Evolutionary conservation across 1,139 yeast species (phyloP).

Genomic region (Hansenula anomala): DNA sequence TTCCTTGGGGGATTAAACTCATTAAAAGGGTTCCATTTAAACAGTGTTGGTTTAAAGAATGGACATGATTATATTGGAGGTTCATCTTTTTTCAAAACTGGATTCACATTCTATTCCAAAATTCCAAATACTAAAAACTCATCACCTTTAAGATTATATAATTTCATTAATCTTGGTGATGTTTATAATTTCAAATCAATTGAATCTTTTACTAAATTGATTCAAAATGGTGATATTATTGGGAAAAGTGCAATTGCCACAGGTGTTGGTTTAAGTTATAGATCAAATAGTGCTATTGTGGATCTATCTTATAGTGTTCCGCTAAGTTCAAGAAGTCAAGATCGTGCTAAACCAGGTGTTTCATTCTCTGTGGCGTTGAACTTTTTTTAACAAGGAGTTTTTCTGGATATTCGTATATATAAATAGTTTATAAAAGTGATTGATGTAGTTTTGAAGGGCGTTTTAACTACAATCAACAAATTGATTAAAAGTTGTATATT

Average conservation of each 20-base stretch:
- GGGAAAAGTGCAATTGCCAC: conserved; percentile 24
- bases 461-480: too few species aligned
- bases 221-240: conserved; percentile 13
- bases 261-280: conserved; percentile 27
- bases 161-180: conserved; percentile 22
- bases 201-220: conserved; percentile 3
- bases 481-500: too few species aligned
- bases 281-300: conserved; percentile 23
- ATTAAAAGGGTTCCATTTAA: conserved; percentile 67
- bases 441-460: background rate
- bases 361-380: conserved; percentile 27
- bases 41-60: conserved; percentile 72
- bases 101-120: conserved; percentile 24
- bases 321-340: conserved; percentile 23
- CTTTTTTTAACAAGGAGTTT: conserved; percentile 23
- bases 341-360: conserved; percentile 27
- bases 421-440: too few species aligned
- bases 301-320: conserved; percentile 29
- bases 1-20: conserved; percentile 76
- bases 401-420: too few species aligned
- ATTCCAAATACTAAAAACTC: conserved; percentile 21
- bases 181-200: conserved; percentile 9
- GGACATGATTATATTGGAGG: conserved; percentile 26
- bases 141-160: conserved; percentile 26
- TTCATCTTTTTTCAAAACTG: conserved; percentile 23